Conservation (phyloP, 2,329 filamentous ascomycete genomes). For the Monilinia fructigena region DNA sequence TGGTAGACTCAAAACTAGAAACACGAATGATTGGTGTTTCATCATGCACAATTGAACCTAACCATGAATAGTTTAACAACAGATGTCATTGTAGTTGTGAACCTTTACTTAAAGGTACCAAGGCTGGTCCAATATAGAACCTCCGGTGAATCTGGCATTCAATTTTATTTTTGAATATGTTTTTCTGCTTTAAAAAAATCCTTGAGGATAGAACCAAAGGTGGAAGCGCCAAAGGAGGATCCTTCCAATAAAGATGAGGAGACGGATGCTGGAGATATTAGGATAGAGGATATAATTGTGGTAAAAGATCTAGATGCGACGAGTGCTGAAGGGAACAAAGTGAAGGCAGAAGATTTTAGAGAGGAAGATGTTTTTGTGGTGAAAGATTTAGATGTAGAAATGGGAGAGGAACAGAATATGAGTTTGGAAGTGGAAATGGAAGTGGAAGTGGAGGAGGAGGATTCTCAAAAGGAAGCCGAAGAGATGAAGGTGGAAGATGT, state of each 20-base stretch:
- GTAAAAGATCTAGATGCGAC: conserved; percentile 14
- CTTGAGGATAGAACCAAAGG: conserved; percentile 9
- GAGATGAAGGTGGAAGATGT: not conserved
- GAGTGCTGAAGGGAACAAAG: not conserved
- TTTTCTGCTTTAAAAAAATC: conserved; percentile 13
- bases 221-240: conserved; percentile 1
- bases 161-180: conserved; percentile 8
- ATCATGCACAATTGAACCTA: conserved; percentile 7
- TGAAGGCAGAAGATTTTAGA: not conserved
- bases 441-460: not conserved
- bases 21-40: conserved; percentile 15
- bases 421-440: not conserved
- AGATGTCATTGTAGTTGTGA: not conserved
- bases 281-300: not conserved
- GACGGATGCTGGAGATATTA: too few species aligned
- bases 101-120: conserved; percentile 20
- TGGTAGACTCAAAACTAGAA: not conserved
- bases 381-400: not conserved
- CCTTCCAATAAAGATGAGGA: not conserved
- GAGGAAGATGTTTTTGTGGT: conserved; percentile 10
- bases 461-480: not conserved
- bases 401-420: not conserved
- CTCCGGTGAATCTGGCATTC: not conserved
- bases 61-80: conserved; percentile 1
- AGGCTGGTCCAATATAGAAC: not conserved